Evolutionary conservation across 352 stramenopile genomes (phyloP).

Genomic region (Achlya hypogyna): DNA sequence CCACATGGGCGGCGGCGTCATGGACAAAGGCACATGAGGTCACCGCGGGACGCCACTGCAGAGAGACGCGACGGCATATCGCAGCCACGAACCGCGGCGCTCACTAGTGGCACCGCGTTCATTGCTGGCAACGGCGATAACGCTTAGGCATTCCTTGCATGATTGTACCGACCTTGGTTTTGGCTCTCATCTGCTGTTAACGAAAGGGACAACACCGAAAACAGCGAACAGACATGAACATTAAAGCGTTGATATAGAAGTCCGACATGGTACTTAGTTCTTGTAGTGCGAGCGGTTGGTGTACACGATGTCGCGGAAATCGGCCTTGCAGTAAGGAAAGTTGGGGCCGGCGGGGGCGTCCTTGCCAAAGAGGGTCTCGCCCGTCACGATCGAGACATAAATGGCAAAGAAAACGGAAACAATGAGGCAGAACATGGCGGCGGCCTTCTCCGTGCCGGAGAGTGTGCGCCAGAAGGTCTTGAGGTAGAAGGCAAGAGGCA

Average conservation of each 20-base stretch:
- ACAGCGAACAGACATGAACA: no score
- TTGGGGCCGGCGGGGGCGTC: neutral
- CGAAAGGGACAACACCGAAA: no score
- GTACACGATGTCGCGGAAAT: conserved; percentile 1
- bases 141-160: no score
- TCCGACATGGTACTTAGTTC: no score
- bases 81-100: no score
- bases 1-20: neutral
- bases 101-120: no score
- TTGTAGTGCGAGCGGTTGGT: conserved; percentile 9
- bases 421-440: neutral
- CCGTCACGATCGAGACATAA: neutral
- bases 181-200: no score
- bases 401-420: neutral
- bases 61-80: no score
- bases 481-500: conserved; percentile 62
- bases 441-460: neutral
- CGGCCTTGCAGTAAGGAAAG: neutral
- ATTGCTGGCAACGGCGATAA: no score
- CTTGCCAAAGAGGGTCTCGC: neutral
- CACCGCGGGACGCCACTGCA: neutral
- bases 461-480: neutral
- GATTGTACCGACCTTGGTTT: no score
- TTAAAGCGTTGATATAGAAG: no score
- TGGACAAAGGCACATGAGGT: neutral